Evolutionary conservation across 345 rosid species (phyloP).

Genomic region (Orychophragmus violaceus): DNA sequence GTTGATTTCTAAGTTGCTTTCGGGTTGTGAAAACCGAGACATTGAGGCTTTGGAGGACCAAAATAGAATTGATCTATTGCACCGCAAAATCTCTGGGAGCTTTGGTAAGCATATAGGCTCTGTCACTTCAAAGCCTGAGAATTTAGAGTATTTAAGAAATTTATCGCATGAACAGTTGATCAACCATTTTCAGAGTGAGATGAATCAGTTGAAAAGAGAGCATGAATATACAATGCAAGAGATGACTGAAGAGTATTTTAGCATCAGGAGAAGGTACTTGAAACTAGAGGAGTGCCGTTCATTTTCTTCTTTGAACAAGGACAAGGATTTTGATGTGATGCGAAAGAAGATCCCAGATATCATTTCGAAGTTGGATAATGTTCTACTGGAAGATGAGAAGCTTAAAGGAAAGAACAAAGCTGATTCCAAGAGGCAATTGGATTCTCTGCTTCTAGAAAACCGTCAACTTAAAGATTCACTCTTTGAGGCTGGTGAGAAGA

Average conservation of each 20-base stretch:
- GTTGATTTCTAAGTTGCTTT: conserved; percentile 44
- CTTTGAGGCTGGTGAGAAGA: conserved; percentile 35
- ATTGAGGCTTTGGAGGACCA: conserved; percentile 33
- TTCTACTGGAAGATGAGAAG: conserved; percentile 41
- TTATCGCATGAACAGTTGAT: conserved; percentile 40
- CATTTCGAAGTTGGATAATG: conserved; percentile 44
- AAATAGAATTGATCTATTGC: conserved; percentile 29
- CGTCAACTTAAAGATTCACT: conserved; percentile 39
- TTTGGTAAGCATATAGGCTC: conserved; percentile 28
- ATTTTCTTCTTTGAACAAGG: conserved; percentile 40
- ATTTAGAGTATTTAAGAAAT: conserved; percentile 39
- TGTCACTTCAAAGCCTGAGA: conserved; percentile 39
- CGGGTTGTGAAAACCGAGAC: conserved; percentile 37
- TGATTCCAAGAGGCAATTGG: conserved; percentile 39
- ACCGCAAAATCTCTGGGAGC: conserved; percentile 41
- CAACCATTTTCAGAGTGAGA: conserved; percentile 44
- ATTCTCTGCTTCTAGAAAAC: conserved; percentile 46
- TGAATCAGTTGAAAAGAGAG: conserved; percentile 68
- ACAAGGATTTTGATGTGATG: conserved; percentile 55
- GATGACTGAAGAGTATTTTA: conserved; percentile 54
- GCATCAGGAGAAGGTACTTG: conserved; percentile 43
- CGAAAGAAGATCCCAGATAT: conserved; percentile 58
- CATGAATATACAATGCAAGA: conserved; percentile 48
- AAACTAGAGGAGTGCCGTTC: conserved; percentile 40
- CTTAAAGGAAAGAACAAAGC: conserved; percentile 22